Conservation (phyloP, 495 filamentous ascomycete genomes). For the Oidiodendron maius region DNA sequence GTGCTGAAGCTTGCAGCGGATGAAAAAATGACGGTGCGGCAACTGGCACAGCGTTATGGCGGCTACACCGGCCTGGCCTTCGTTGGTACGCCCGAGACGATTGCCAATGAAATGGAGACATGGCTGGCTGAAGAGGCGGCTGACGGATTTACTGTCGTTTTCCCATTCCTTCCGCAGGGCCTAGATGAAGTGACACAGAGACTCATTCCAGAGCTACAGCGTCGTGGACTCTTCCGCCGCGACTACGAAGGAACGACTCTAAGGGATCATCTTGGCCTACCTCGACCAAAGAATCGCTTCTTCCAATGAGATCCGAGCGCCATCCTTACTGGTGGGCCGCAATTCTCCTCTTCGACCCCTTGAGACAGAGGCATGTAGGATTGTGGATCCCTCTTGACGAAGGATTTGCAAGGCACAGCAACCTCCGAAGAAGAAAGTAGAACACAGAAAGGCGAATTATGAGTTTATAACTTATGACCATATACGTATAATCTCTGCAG, state of each 20-base stretch:
- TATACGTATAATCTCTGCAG: too few relatives aligned
- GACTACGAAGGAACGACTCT: slow-evolving; percentile 43
- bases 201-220: slow-evolving; percentile 53
- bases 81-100: slow-evolving; percentile 49
- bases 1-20: slow-evolving; percentile 1
- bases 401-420: too few relatives aligned
- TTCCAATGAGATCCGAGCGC: slow-evolving; percentile 29
- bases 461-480: too few relatives aligned
- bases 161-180: slow-evolving; percentile 36
- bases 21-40: slow-evolving; percentile 43
- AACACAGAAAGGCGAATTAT: too few relatives aligned
- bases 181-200: slow-evolving; percentile 58
- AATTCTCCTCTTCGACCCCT: too few relatives aligned
- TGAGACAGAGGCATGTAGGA: too few relatives aligned
- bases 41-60: slow-evolving; percentile 51
- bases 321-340: too few relatives aligned
- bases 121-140: slow-evolving; percentile 57
- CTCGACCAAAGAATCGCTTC: slow-evolving; percentile 44
- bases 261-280: slow-evolving; percentile 44
- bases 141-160: slow-evolving; percentile 53
- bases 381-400: too few relatives aligned
- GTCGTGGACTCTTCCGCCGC: slow-evolving; percentile 46
- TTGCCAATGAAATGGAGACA: slow-evolving; percentile 55
- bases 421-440: too few relatives aligned
- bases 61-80: slow-evolving; percentile 49